Percentiles rank a stretch among this genome's conserved stretches.
Evolutionary conservation across 1,284 basidiomycete genomes (phyloP).

Genomic region (Phenoliferia sp.): DNA sequence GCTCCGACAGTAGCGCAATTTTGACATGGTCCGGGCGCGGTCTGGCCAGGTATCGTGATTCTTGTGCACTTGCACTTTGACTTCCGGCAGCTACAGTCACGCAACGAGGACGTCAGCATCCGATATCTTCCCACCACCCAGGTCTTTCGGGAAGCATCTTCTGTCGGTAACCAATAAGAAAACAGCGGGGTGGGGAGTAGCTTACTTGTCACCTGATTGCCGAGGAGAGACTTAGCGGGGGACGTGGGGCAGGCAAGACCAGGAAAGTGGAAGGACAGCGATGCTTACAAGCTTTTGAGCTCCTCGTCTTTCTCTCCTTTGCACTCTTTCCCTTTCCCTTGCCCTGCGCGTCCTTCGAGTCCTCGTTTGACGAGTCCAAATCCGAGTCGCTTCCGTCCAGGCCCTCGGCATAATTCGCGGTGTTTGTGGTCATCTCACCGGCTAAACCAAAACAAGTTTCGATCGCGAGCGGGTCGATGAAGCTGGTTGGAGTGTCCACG

Average conservation of each 20-base stretch:
- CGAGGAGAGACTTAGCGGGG: background rate
- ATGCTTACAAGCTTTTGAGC: background rate
- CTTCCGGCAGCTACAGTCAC: slow-evolving; percentile 60
- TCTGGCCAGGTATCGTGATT: slow-evolving; percentile 40
- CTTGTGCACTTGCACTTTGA: slow-evolving; percentile 74
- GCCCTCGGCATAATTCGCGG: too few species aligned
- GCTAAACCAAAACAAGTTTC: too few species aligned
- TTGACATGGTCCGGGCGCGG: slow-evolving; percentile 30
- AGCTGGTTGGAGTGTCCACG: too few species aligned
- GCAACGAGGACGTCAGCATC: background rate
- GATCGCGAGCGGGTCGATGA: too few species aligned
- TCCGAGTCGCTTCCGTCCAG: background rate
- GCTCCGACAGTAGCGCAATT: slow-evolving; percentile 30
- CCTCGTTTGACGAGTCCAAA: background rate
- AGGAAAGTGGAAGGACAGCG: background rate
- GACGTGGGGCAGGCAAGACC: background rate
- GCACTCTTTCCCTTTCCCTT: slow-evolving; percentile 2
- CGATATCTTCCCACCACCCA: background rate
- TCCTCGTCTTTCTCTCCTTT: background rate
- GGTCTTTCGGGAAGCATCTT: background rate
- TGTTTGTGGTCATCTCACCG: too few species aligned
- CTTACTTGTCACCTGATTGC: slow-evolving; percentile 14
- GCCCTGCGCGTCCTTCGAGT: background rate
- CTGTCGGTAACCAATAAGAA: too few species aligned
- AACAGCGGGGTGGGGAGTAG: too few species aligned